Conservation (phyloP, 495 filamentous ascomycete genomes). For the Beverwykella pulmonaria region DNA sequence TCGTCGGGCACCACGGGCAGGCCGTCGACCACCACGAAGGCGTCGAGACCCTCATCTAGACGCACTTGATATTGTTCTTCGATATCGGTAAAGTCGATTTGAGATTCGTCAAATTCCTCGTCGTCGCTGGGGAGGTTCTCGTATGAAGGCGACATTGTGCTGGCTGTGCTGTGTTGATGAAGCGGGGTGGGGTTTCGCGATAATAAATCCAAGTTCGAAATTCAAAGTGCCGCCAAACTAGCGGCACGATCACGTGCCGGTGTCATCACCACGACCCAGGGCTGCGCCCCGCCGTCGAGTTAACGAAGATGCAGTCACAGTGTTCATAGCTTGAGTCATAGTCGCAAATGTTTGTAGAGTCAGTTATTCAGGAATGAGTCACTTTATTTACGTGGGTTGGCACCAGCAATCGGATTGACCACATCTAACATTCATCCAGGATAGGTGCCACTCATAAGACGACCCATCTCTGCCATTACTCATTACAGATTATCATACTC, state of each 20-base stretch:
- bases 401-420: no score
- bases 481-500: conserved; percentile 35
- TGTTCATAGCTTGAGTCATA: not conserved
- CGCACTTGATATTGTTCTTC: conserved; percentile 91
- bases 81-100: conserved; percentile 92
- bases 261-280: not conserved
- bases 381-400: no score
- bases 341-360: not conserved
- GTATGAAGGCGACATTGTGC: conserved; percentile 71
- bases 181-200: conserved; percentile 1
- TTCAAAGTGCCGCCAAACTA: conserved; percentile 18
- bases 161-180: conserved; percentile 16
- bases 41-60: conserved; percentile 91
- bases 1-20: conserved; percentile 83
- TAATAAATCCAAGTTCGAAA: conserved; percentile 3
- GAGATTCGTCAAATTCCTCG: conserved; percentile 81
- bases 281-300: not conserved
- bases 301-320: not conserved
- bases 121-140: conserved; percentile 70
- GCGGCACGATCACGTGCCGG: not conserved
- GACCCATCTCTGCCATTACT: conserved; percentile 20
- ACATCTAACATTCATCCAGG: no score
- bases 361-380: no score
- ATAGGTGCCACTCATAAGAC: not conserved
- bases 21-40: conserved; percentile 93